These are phyloP conservation scores for Candida anglica DNA, from an alignment of 805 yeast species.

Conservation along the genomic window DNA sequence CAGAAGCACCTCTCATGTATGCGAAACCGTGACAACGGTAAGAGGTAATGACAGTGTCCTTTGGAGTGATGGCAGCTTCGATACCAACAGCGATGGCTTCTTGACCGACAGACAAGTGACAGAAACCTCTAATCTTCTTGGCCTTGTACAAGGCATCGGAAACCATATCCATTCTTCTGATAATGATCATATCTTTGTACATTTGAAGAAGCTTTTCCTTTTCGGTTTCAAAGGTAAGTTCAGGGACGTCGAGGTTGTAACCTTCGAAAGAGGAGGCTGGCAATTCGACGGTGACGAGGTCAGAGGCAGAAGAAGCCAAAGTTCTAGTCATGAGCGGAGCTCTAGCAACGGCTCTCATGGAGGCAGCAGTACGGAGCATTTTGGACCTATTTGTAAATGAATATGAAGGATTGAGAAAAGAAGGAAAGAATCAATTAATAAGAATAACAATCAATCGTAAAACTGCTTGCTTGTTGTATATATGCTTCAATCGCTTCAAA, in stretches of 20 bases:
- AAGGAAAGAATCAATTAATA: too few relatives aligned
- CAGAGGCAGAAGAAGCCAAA: slow-evolving; percentile 31
- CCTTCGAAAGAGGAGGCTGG: slow-evolving; percentile 84
- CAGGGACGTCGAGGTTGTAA: slow-evolving; percentile 69
- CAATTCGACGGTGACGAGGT: slow-evolving; percentile 50
- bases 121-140: slow-evolving; percentile 97
- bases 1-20: slow-evolving; percentile 92
- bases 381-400: neutral
- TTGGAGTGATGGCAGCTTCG: slow-evolving; percentile 82
- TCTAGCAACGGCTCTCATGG: slow-evolving; percentile 2
- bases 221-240: slow-evolving; percentile 69
- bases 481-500: too few relatives aligned
- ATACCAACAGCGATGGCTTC: slow-evolving; percentile 99
- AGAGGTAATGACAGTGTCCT: slow-evolving; percentile 91
- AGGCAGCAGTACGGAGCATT: slow-evolving; percentile 4
- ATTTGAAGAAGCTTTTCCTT: slow-evolving; percentile 78
- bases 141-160: slow-evolving; percentile 98
- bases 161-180: slow-evolving; percentile 98
- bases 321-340: slow-evolving; percentile 23
- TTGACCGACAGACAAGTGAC: slow-evolving; percentile 97
- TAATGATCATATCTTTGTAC: slow-evolving; percentile 93
- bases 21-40: slow-evolving; percentile 99
- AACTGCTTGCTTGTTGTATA: too few relatives aligned
- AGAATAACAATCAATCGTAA: too few relatives aligned
- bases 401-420: neutral